Percentiles rank a stretch among this genome's conserved stretches.
Evolutionary conservation across 73 alveolate species (phyloP).

Genomic region (Paramecium biaurelia): DNA sequence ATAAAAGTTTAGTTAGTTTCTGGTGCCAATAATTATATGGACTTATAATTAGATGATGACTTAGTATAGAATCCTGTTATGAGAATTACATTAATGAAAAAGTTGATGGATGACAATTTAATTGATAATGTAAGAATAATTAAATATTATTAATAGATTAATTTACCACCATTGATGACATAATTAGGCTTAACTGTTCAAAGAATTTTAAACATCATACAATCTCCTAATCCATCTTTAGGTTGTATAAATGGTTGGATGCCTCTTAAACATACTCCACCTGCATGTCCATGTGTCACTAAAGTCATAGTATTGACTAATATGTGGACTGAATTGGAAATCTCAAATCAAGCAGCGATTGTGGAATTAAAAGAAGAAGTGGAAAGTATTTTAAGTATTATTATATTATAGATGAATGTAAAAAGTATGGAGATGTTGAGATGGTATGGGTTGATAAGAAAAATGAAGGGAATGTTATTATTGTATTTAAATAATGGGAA

Average conservation of each 20-base stretch:
- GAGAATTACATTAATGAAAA: constrained; percentile 15
- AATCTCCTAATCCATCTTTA: constrained; percentile 43
- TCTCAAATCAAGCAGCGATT: constrained; percentile 22
- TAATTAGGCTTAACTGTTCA: constrained; percentile 43
- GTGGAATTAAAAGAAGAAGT: constrained; percentile 49
- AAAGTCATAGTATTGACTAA: neutral
- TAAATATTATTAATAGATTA: neutral
- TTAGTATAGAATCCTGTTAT: constrained; percentile 32
- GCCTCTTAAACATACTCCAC: constrained; percentile 43
- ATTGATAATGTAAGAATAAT: neutral
- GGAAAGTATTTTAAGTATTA: neutral
- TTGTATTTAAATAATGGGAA: constrained; percentile 47
- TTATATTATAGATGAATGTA: neutral
- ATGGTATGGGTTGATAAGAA: constrained; percentile 51
- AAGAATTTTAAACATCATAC: constrained; percentile 15
- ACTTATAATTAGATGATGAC: constrained; percentile 37
- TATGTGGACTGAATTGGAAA: constrained; percentile 45
- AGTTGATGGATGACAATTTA: constrained; percentile 15
- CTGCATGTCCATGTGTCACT: constrained; percentile 16
- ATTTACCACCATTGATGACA: constrained; percentile 30
- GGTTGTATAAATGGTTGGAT: constrained; percentile 45
- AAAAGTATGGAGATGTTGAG: constrained; percentile 26
- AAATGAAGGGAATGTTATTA: constrained; percentile 3
- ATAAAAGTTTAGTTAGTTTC: constrained; percentile 22
- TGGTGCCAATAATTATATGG: constrained; percentile 31